Evolutionary conservation across 805 yeast genomes (phyloP).

Genomic region (Wickerhamiella musiphila): DNA sequence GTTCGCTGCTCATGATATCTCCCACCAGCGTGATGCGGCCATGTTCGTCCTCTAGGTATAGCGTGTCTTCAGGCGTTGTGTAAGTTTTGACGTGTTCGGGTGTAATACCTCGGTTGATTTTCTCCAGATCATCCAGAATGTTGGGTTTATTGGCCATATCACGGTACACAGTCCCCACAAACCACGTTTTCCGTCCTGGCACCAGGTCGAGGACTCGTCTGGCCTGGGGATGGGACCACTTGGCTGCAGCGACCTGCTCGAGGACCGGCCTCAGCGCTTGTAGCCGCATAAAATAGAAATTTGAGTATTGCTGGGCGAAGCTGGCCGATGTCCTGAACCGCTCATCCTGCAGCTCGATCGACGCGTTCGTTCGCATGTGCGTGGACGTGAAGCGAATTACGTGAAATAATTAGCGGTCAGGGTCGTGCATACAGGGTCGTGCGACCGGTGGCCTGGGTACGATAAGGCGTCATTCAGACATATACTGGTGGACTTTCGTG

Average conservation of each 20-base stretch:
- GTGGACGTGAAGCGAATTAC: too few species aligned
- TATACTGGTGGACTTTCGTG: too few species aligned
- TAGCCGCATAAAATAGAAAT: slow-evolving; percentile 38
- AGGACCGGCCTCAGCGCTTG: slow-evolving; percentile 31
- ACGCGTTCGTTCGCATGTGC: too few species aligned
- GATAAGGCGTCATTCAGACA: too few species aligned
- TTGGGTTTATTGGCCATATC: slow-evolving; percentile 78
- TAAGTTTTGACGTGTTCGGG: slow-evolving; percentile 19
- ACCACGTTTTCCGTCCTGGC: slow-evolving; percentile 53
- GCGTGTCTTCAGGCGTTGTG: slow-evolving; percentile 30
- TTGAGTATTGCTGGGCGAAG: slow-evolving; percentile 33
- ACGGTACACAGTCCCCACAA: slow-evolving; percentile 70
- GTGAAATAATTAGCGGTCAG: too few species aligned
- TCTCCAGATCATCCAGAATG: slow-evolving; percentile 61
- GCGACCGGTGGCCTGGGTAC: too few species aligned
- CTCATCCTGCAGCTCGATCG: neutral
- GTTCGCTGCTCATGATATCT: slow-evolving; percentile 28
- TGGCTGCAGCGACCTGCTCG: slow-evolving; percentile 27
- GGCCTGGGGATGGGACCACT: slow-evolving; percentile 38
- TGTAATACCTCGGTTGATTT: slow-evolving; percentile 12
- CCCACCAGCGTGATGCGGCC: slow-evolving; percentile 70
- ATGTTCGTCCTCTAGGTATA: slow-evolving; percentile 80
- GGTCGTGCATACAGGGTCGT: too few species aligned
- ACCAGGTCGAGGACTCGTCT: slow-evolving; percentile 43
- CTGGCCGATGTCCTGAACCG: neutral